A percentile compares a stretch with the other conserved stretches of the same genome.
Evolutionary conservation across 495 filamentous ascomycete species (phyloP).

Genomic region (Aspergillus funiculosus): DNA sequence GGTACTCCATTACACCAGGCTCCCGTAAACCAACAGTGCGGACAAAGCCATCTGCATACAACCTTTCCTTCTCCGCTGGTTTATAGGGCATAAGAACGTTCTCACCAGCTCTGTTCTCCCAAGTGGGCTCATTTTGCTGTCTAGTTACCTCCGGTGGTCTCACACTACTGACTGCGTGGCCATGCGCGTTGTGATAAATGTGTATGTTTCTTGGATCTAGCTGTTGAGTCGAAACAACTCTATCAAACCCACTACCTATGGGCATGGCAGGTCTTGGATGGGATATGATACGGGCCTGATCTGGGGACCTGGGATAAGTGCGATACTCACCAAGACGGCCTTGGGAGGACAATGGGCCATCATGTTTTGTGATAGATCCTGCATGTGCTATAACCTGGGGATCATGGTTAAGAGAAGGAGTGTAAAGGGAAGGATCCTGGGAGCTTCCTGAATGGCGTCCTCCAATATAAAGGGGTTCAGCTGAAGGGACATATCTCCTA

Average conservation of each 20-base stretch:
- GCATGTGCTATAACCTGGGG: slow-evolving; percentile 18
- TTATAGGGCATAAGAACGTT: slow-evolving; percentile 15
- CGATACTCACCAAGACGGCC: slow-evolving; percentile 8
- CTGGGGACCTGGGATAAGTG: slow-evolving; percentile 9
- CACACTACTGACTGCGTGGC: slow-evolving; percentile 13
- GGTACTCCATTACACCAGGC: slow-evolving; percentile 22
- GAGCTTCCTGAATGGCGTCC: slow-evolving; percentile 16
- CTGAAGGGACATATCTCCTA: slow-evolving; percentile 20
- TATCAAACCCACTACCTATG: slow-evolving; percentile 15
- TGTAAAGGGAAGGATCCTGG: slow-evolving; percentile 10
- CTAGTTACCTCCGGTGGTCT: slow-evolving; percentile 13
- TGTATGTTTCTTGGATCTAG: slow-evolving; percentile 13
- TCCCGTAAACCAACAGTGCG: slow-evolving; percentile 32
- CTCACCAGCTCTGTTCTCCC: slow-evolving; percentile 16
- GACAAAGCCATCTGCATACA: slow-evolving; percentile 39
- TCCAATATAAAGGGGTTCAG: slow-evolving; percentile 16
- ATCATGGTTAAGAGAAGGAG: slow-evolving; percentile 14
- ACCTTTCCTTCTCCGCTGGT: slow-evolving; percentile 18
- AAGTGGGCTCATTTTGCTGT: slow-evolving; percentile 6
- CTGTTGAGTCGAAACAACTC: slow-evolving; percentile 7
- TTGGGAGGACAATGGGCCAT: slow-evolving; percentile 12
- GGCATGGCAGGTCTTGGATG: slow-evolving; percentile 15
- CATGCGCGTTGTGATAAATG: slow-evolving; percentile 20
- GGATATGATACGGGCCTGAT: slow-evolving; percentile 3
- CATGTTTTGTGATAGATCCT: slow-evolving; percentile 14